Evolutionary conservation across 495 filamentous ascomycete species (phyloP).

Genomic region (Podospora bellae-mahoneyi): DNA sequence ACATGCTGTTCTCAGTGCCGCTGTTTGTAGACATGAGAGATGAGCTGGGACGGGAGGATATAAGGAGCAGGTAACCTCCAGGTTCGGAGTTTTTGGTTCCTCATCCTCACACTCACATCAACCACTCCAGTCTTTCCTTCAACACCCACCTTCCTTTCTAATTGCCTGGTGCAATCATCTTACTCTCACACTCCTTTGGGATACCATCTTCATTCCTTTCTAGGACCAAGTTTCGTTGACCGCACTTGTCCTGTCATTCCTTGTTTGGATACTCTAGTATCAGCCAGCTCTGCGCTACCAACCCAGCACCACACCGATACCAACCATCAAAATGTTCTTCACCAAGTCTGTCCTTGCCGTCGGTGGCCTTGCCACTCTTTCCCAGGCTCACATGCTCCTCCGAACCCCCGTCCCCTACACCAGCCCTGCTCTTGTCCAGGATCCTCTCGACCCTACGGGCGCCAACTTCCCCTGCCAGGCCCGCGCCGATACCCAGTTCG

Average conservation of each 20-base stretch:
- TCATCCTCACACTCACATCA: slow-evolving; percentile 21
- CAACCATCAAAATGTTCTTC: slow-evolving; percentile 40
- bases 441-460: slow-evolving; percentile 57
- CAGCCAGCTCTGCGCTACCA: slow-evolving; percentile 8
- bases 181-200: slow-evolving; percentile 20
- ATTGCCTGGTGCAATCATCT: slow-evolving; percentile 22
- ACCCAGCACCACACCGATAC: slow-evolving; percentile 18
- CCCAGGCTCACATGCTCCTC: slow-evolving; percentile 71
- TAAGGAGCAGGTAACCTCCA: slow-evolving; percentile 10
- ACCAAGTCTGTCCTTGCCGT: slow-evolving; percentile 34
- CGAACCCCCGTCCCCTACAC: slow-evolving; percentile 64
- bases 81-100: slow-evolving; percentile 1
- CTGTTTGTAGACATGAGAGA: background rate
- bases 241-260: slow-evolving; percentile 16
- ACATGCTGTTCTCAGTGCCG: background rate
- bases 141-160: slow-evolving; percentile 7
- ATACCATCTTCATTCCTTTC: slow-evolving; percentile 10
- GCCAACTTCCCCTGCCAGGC: slow-evolving; percentile 78
- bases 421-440: slow-evolving; percentile 37
- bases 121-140: slow-evolving; percentile 21
- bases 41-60: slow-evolving; percentile 2
- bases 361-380: slow-evolving; percentile 46
- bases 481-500: slow-evolving; percentile 38
- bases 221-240: slow-evolving; percentile 14
- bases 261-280: slow-evolving; percentile 16